phyloP scores from a whole-genome alignment of 495 filamentous ascomycete species.

The Aspergillus egyptiacus region DNA sequence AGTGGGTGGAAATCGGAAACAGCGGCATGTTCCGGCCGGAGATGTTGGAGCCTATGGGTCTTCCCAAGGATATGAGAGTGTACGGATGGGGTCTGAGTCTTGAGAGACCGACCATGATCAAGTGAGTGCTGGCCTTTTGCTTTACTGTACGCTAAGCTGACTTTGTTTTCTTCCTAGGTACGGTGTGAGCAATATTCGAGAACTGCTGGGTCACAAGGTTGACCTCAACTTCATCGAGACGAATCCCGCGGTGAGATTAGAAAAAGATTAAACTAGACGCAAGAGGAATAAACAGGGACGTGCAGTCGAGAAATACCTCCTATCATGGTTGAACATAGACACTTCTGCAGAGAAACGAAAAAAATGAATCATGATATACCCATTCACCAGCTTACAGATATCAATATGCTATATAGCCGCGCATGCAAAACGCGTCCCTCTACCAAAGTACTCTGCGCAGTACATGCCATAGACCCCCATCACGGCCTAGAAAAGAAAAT shows the following conservation, averaged over 20 bases:
- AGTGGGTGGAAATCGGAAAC: constrained; percentile 96
- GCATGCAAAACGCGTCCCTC: no score
- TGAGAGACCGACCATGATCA: constrained; percentile 97
- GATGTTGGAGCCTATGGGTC: constrained; percentile 86
- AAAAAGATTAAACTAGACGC: constrained; percentile 54
- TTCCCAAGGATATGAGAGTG: constrained; percentile 79
- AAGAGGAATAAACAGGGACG: background rate
- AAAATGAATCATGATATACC: constrained; percentile 12
- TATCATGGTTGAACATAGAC: constrained; percentile 13
- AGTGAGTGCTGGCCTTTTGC: constrained; percentile 41
- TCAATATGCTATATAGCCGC: no score
- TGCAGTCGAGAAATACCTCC: background rate
- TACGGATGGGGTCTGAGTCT: constrained; percentile 89
- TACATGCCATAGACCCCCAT: background rate
- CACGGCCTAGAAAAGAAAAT: background rate
- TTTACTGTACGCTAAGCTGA: background rate
- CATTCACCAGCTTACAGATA: no score
- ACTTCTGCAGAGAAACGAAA: background rate
- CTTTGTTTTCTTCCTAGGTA: constrained; percentile 44
- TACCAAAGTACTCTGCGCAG: no score
- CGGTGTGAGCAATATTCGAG: constrained; percentile 75
- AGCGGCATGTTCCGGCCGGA: constrained; percentile 97
- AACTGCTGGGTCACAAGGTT: constrained; percentile 79
- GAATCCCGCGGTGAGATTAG: constrained; percentile 76
- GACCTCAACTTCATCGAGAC: constrained; percentile 75